A percentile compares a stretch with the other conserved stretches of the same genome.
phyloP scores from a whole-genome alignment of 2,329 filamentous ascomycete genomes.

The Xylariaceae sp. region DNA sequence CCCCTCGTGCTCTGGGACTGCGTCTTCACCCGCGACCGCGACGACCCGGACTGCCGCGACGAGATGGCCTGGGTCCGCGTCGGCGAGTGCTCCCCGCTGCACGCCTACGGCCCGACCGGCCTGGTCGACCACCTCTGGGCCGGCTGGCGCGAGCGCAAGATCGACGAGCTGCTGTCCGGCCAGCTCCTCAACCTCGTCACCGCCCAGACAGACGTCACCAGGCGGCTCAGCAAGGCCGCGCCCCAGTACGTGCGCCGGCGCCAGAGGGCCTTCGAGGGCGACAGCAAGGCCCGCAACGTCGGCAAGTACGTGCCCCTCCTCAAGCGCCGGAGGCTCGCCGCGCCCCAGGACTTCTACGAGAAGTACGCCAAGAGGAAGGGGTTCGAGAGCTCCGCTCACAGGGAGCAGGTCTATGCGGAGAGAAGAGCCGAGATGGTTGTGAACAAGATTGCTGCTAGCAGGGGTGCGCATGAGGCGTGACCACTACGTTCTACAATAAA shows the following conservation, averaged over 20 bases:
- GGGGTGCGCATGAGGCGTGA: no score
- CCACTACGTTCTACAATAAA: no score
- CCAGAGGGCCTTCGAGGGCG: conserved; percentile 50
- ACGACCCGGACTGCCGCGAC: conserved; percentile 39
- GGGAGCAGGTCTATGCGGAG: conserved; percentile 26
- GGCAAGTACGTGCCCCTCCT: conserved; percentile 53
- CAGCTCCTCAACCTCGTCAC: conserved; percentile 62
- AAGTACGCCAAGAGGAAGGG: conserved; percentile 58
- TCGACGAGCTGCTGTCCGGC: conserved; percentile 80
- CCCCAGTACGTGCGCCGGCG: conserved; percentile 11
- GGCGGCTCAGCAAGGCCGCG: conserved; percentile 14
- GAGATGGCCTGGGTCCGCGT: conserved; percentile 73
- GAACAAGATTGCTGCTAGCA: neutral
- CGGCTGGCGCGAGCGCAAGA: conserved; percentile 76
- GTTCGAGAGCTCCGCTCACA: conserved; percentile 45
- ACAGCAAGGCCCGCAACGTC: conserved; percentile 42
- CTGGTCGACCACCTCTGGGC: conserved; percentile 75
- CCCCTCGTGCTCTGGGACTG: conserved; percentile 96
- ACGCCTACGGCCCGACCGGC: conserved; percentile 59
- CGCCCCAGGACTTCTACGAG: conserved; percentile 53
- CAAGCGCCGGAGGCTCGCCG: conserved; percentile 43
- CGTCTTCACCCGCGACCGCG: conserved; percentile 61
- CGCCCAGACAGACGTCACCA: conserved; percentile 29
- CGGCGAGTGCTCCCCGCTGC: conserved; percentile 56
- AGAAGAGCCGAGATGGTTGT: conserved; percentile 18